phyloP scores from a whole-genome alignment of 2,329 filamentous ascomycete genomes.

The Ophiostoma fasciatum region DNA sequence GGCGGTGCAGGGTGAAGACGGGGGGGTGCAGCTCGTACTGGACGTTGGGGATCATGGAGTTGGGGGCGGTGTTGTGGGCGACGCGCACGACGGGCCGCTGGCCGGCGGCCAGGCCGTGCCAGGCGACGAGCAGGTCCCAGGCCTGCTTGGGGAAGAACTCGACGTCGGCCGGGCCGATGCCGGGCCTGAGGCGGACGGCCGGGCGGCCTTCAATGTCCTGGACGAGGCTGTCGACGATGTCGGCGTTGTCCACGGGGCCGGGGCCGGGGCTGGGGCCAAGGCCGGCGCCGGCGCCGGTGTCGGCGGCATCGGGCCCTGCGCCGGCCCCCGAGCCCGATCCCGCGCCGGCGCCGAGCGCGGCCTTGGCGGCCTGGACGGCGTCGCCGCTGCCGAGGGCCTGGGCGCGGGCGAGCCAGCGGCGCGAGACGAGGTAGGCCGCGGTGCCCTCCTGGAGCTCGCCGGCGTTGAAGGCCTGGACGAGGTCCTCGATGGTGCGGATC shows the following conservation, averaged over 20 bases:
- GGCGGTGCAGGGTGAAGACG: slow-evolving; percentile 69
- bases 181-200: slow-evolving; percentile 62
- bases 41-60: slow-evolving; percentile 47
- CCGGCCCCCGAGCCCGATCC: too few relatives aligned
- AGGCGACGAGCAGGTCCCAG: slow-evolving; percentile 66
- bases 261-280: slow-evolving; percentile 44
- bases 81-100: slow-evolving; percentile 59
- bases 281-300: too few relatives aligned
- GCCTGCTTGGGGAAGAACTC: slow-evolving; percentile 64
- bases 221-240: slow-evolving; percentile 53
- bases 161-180: slow-evolving; percentile 54
- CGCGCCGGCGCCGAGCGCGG: slow-evolving; percentile 44
- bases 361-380: slow-evolving; percentile 40
- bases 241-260: slow-evolving; percentile 76
- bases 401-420: slow-evolving; percentile 63
- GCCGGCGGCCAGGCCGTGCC: slow-evolving; percentile 63
- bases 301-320: too few relatives aligned
- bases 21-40: slow-evolving; percentile 75
- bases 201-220: slow-evolving; percentile 32
- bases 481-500: slow-evolving; percentile 53
- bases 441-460: slow-evolving; percentile 52
- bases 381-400: slow-evolving; percentile 45
- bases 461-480: slow-evolving; percentile 39
- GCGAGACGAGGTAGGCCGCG: slow-evolving; percentile 63
- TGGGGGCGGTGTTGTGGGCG: slow-evolving; percentile 60